Percentiles rank a stretch among this genome's conserved stretches.
These are phyloP conservation scores for Globisporangium megalacanthum DNA, from an alignment of 352 stramenopile genomes.

Conservation along the genomic window DNA sequence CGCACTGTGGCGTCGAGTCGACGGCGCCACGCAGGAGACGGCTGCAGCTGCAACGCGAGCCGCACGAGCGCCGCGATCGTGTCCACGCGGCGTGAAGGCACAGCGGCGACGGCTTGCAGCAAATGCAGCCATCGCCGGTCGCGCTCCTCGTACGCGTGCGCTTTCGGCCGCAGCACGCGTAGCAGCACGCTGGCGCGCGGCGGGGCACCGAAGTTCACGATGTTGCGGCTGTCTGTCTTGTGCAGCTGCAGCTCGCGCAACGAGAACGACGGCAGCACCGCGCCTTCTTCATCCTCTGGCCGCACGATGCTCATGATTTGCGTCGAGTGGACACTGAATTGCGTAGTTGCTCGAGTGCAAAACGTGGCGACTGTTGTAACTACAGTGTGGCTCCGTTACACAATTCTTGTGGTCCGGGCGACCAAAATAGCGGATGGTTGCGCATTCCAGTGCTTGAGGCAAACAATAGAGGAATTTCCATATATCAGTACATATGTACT, in stretches of 20 bases:
- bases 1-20: conserved; percentile 23
- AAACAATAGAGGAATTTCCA: too few relatives aligned
- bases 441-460: too few relatives aligned
- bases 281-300: neutral
- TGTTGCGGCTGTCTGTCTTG: conserved; percentile 56
- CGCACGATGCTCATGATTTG: neutral
- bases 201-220: conserved; percentile 44
- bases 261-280: conserved; percentile 42
- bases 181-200: conserved; percentile 51
- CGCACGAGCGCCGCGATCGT: conserved; percentile 38
- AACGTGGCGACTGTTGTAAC: too few relatives aligned
- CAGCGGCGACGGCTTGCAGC: conserved; percentile 48
- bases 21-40: conserved; percentile 23
- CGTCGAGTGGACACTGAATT: too few relatives aligned
- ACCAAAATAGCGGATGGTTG: too few relatives aligned
- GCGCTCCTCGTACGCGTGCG: conserved; percentile 52
- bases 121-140: conserved; percentile 68
- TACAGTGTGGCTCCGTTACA: too few relatives aligned
- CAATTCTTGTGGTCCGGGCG: neutral
- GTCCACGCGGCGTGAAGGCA: conserved; percentile 56
- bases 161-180: conserved; percentile 32
- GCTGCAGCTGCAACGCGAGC: conserved; percentile 47
- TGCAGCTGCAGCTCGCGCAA: conserved; percentile 37
- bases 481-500: too few relatives aligned
- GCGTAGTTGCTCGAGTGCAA: neutral